phyloP scores from a whole-genome alignment of 768 basidiomycete genomes.

The Auricularia heimuer region DNA sequence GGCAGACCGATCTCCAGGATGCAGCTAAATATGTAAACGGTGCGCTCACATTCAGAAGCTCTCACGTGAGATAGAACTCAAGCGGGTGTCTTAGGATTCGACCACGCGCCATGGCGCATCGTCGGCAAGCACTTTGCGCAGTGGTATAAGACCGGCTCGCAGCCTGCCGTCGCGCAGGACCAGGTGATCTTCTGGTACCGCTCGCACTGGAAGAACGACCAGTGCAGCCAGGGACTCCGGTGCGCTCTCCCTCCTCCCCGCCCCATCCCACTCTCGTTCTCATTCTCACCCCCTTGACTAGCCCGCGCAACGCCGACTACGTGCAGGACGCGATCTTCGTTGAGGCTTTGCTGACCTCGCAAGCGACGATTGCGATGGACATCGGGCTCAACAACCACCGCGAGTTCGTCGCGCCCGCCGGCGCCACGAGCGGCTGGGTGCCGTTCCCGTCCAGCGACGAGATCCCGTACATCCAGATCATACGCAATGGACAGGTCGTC shows the following conservation, averaged over 20 bases:
- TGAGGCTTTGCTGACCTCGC: neutral
- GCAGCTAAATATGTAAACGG: neutral
- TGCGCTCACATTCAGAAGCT: neutral
- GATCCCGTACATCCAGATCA: conserved; percentile 21
- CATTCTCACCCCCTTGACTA: neutral
- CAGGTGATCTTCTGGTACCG: neutral
- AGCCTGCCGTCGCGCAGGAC: neutral
- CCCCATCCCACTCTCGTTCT: neutral
- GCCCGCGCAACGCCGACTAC: neutral
- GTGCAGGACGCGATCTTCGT: neutral
- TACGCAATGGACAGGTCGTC: conserved; percentile 12
- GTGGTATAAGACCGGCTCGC: neutral
- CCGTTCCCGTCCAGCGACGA: conserved; percentile 18
- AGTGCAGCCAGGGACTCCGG: neutral
- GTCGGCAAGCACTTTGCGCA: neutral
- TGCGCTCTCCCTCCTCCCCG: neutral
- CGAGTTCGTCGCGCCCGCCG: conserved; percentile 13
- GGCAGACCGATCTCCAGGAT: neutral
- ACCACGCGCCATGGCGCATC: neutral
- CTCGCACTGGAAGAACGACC: neutral
- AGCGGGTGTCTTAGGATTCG: neutral
- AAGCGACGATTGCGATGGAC: neutral
- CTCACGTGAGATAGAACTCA: neutral
- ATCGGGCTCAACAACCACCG: conserved; percentile 5
- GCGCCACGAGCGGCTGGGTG: conserved; percentile 16